phyloP scores from a whole-genome alignment of 1,284 basidiomycete genomes.

The Volvariella surrecta region DNA sequence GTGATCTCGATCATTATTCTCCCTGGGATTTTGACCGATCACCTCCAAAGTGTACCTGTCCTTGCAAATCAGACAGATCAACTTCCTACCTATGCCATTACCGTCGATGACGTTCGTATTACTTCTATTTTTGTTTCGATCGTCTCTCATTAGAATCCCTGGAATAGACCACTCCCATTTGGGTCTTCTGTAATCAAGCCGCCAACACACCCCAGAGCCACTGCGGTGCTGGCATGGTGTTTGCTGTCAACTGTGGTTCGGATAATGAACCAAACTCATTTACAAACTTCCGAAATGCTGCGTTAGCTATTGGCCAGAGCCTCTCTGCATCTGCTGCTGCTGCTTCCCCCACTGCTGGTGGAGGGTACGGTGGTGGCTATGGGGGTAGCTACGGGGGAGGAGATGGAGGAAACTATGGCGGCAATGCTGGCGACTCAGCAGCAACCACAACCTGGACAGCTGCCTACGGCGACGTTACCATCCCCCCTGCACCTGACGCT shows the following conservation, averaged over 20 bases:
- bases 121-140: slow-evolving; percentile 11
- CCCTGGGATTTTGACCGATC: slow-evolving; percentile 3
- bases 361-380: slow-evolving; percentile 13
- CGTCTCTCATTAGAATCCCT: slow-evolving; percentile 1
- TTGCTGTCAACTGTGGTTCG: slow-evolving; percentile 50
- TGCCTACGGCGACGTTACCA: slow-evolving; percentile 38
- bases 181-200: slow-evolving; percentile 43
- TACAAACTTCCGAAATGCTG: slow-evolving; percentile 44
- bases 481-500: slow-evolving; percentile 32
- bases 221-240: slow-evolving; percentile 58
- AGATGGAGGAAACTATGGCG: slow-evolving; percentile 17
- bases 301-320: slow-evolving; percentile 39
- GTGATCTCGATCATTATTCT: slow-evolving; percentile 15
- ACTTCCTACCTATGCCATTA: slow-evolving; percentile 46
- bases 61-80: slow-evolving; percentile 34
- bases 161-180: slow-evolving; percentile 36
- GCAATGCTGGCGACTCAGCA: slow-evolving; percentile 13
- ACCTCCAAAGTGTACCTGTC: slow-evolving; percentile 36
- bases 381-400: slow-evolving; percentile 15
- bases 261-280: slow-evolving; percentile 47
- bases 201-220: slow-evolving; percentile 34
- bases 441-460: slow-evolving; percentile 22
- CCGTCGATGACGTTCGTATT: slow-evolving; percentile 50
- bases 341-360: neutral
- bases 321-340: slow-evolving; percentile 31